Percentiles rank a stretch among this genome's conserved stretches.
Evolutionary conservation across 2,329 filamentous ascomycete genomes (phyloP).

Genomic region (Ascochyta viciae-villosae): DNA sequence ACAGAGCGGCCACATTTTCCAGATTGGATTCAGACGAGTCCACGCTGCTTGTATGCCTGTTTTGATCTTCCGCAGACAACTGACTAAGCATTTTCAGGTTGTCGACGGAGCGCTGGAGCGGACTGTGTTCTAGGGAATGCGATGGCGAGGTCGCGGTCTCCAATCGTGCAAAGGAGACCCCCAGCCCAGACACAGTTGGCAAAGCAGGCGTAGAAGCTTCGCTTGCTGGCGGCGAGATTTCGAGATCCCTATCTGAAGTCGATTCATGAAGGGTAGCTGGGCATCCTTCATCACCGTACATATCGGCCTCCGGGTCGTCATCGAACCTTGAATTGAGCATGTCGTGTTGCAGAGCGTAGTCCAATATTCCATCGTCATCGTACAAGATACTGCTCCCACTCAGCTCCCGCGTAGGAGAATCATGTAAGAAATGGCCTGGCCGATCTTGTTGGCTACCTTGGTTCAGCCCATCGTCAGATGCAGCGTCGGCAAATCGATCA

Average conservation of each 20-base stretch:
- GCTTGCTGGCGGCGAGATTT: slow-evolving; percentile 21
- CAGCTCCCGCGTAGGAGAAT: slow-evolving; percentile 23
- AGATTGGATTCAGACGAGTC: slow-evolving; percentile 1
- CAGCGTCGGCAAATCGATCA: slow-evolving; percentile 53
- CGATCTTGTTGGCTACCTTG: slow-evolving; percentile 18
- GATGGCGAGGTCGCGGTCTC: slow-evolving; percentile 15
- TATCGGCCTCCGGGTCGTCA: slow-evolving; percentile 15
- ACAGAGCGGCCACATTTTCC: slow-evolving; percentile 32
- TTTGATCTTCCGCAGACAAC: slow-evolving; percentile 12
- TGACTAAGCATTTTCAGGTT: slow-evolving; percentile 26
- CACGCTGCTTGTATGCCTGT: slow-evolving; percentile 4
- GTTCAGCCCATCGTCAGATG: slow-evolving; percentile 43
- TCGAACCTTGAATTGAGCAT: slow-evolving; percentile 39
- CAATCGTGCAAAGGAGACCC: slow-evolving; percentile 23
- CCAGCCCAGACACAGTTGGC: slow-evolving; percentile 37
- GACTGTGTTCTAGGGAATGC: slow-evolving; percentile 17
- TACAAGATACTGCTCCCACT: slow-evolving; percentile 42
- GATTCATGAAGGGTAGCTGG: slow-evolving; percentile 18
- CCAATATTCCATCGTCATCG: slow-evolving; percentile 44
- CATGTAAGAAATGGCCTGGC: slow-evolving; percentile 16
- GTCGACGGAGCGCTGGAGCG: slow-evolving; percentile 14
- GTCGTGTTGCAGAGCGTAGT: slow-evolving; percentile 43
- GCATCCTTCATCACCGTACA: slow-evolving; percentile 2
- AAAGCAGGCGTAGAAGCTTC: slow-evolving; percentile 27
- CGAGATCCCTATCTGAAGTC: slow-evolving; percentile 21